Evolutionary conservation across 805 yeast species (phyloP).

Genomic region (Saturnispora bothae): DNA sequence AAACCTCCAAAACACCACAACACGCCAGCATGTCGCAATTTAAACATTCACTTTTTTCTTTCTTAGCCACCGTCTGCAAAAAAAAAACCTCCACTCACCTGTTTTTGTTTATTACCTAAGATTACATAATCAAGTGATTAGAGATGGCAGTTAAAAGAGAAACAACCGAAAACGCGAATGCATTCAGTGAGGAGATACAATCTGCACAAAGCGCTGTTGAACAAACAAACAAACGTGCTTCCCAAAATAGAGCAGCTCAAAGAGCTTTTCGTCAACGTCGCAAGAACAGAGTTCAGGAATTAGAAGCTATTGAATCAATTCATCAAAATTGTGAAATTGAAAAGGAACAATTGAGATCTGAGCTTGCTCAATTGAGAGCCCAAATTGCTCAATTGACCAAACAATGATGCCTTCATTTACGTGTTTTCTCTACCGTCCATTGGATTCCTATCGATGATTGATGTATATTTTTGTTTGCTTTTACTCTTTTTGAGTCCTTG

Average conservation of each 20-base stretch:
- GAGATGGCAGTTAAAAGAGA: too few relatives aligned
- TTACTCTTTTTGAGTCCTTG: too few relatives aligned
- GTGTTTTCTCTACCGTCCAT: too few relatives aligned
- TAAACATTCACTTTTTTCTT: neutral
- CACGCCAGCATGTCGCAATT: neutral
- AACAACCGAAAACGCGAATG: neutral
- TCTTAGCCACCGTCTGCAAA: neutral
- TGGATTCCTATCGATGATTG: too few relatives aligned
- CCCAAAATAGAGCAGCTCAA: constrained; percentile 87
- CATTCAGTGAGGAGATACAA: constrained; percentile 6
- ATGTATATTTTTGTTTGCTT: too few relatives aligned
- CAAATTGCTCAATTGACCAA: neutral
- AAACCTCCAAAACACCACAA: too few relatives aligned
- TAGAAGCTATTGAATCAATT: constrained; percentile 61
- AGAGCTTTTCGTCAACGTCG: constrained; percentile 81
- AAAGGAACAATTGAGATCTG: constrained; percentile 56
- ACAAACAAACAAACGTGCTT: constrained; percentile 59
- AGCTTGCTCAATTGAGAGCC: constrained; percentile 58
- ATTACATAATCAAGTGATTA: neutral
- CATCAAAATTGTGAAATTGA: constrained; percentile 53
- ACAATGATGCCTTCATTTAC: too few relatives aligned
- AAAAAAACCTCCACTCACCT: neutral
- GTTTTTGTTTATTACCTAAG: constrained; percentile 4
- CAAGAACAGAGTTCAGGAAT: constrained; percentile 69
- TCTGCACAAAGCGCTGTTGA: constrained; percentile 6